Base-by-base conservation (phyloP, 2,329 filamentous ascomycete genomes). In the Cladophialophora yegresii region DNA sequence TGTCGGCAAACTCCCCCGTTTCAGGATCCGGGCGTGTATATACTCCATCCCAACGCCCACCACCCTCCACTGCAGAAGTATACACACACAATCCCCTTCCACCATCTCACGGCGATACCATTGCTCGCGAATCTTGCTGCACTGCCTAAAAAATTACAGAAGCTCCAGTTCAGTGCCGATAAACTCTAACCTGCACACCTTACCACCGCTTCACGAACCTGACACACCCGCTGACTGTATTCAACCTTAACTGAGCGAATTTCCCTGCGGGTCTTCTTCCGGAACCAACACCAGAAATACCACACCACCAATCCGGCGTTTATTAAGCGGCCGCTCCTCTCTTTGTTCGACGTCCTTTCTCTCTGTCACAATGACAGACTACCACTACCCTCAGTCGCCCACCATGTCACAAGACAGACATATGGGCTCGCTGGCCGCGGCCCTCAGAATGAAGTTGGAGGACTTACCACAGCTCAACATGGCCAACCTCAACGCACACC, bases 391-490 rank as follows among this genome's bases (percentile, higher is more conserved):
- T 13, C 67, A 67, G 56, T 66, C 67, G n/a, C 61, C 64, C 10
- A 61, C 65, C 40, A 62, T 69, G 62, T 63, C 65, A 45, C 67
- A 66, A 58, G 67, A 70, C 51, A 50, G 64, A 26, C 68, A 69
- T 47, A 66, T 70, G 65, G 67, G 67, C 61, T 66, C 68, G 55
- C 64, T 70, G 67, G 68, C 68, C 16, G 68, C 68, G n/a, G 68
- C 68, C 20, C 68, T 70, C 32, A 65, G 67, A 45, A 64, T 64
- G 63, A 67, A 65, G 57, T 49, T 70, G 30, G 68, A 69, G 33
- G 61, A 69, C 49, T 63, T 70, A 12, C 68, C 68, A 30, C 67
- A 69, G 51, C 57, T 70, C 13, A 69, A 67, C 43, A 62, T 67
- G 32, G 63, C 64, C n/a, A 67, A 67, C 55, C 54, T 67, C 43